Evolutionary conservation across 768 basidiomycete species (phyloP), one percentile per base, ranked within the genome.

Genomic region (Leccinum rimulosum): DNA sequence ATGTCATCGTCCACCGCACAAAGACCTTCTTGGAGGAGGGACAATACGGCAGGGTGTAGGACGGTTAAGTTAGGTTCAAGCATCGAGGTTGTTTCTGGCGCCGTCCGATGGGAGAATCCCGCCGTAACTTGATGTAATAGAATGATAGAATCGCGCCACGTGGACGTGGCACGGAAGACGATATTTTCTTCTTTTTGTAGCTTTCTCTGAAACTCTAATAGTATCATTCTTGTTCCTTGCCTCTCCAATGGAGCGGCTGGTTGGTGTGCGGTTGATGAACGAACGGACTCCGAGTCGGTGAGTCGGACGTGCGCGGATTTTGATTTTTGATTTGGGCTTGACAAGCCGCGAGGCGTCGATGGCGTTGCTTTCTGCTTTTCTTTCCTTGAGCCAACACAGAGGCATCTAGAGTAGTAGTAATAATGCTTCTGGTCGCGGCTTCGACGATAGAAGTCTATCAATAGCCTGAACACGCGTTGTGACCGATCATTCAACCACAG

Each of bases 1-100:
- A 86, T 50, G 68, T 59, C 33, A 77, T 89, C 50, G 82, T 83
- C 17, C 67, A 65, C 56, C 82, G 79, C 43, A 67, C 87, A 62
- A 80, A 79, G 61, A 58, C 36, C 2, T 90, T 90, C 66, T 72
- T 90, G 48, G 80, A 77, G 59, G 77, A 81, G 59, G 86, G 84
- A 35, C 80, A 78, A 30, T 80, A 88, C 62, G 83, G 77, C 74
- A 84, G 73, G 59, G 79, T 87, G 8, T 86, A 45, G 43, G 48
- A 73, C 27, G 30, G n/a, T 17, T 35, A 3, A 28, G 30, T 50
- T 59, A 51, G 53, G 51, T 50, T 58, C 68, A 68, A 54, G 68
- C 63, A 73, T 65, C 62, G 38, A 47, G 38, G 54, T 60, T 45
- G 43, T 45, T 6, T 45, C 43, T 45, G 11, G 43, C 19, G 40